phyloP scores from a whole-genome alignment of 2,329 filamentous ascomycete species.

The Claviceps digitariae region DNA sequence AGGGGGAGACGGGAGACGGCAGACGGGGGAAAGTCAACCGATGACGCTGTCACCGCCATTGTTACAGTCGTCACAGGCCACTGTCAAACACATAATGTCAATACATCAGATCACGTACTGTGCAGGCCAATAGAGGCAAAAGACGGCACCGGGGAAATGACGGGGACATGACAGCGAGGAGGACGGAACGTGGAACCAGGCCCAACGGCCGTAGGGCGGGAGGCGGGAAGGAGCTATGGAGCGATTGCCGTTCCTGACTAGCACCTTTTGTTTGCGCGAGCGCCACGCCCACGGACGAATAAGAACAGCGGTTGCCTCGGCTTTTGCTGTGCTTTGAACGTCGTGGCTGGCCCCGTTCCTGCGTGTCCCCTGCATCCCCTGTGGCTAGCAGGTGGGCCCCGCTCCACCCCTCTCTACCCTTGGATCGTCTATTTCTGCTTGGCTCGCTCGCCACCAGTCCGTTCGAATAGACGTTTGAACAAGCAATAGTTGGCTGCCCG shows the following conservation, averaged over 20 bases:
- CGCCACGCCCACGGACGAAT: background rate
- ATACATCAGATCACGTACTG: too few relatives aligned
- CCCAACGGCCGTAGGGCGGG: background rate
- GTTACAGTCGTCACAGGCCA: background rate
- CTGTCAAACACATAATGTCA: too few relatives aligned
- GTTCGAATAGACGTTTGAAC: too few relatives aligned
- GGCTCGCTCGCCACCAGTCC: background rate
- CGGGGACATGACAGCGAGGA: background rate
- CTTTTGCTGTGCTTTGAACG: background rate
- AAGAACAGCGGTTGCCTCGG: background rate
- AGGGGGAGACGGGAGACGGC: too few relatives aligned
- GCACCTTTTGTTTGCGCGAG: conserved; percentile 4
- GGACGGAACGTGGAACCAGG: too few relatives aligned
- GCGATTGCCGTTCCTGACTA: conserved; percentile 6
- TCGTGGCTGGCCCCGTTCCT: background rate
- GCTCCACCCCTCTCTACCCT: too few relatives aligned
- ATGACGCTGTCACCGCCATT: background rate
- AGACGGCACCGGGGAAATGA: background rate
- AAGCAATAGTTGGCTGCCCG: too few relatives aligned
- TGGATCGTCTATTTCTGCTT: too few relatives aligned
- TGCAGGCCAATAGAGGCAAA: too few relatives aligned
- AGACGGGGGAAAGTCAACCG: too few relatives aligned
- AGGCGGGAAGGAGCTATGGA: background rate
- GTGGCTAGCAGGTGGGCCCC: background rate
- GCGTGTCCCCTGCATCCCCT: background rate